Evolutionary conservation across 2,329 filamentous ascomycete species (phyloP).

Genomic region (Penicillium polonicum): DNA sequence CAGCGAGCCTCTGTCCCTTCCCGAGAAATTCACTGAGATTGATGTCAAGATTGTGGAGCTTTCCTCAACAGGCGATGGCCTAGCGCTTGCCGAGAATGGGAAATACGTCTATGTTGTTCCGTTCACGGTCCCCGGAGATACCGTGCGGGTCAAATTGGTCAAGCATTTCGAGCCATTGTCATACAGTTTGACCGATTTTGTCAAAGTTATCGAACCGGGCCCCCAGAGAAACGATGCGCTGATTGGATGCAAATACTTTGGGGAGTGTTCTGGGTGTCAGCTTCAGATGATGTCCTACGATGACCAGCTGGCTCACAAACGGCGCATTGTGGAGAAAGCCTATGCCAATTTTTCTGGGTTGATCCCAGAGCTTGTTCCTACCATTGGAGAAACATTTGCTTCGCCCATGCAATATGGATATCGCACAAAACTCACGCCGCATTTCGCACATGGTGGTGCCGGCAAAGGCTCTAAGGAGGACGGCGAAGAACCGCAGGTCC

Average conservation of each 20-base stretch:
- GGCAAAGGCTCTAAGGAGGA: conserved; percentile 50
- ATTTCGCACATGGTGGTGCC: conserved; percentile 74
- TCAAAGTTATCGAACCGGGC: conserved; percentile 73
- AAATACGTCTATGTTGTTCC: conserved; percentile 80
- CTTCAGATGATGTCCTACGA: conserved; percentile 94
- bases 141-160: conserved; percentile 73
- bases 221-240: conserved; percentile 73
- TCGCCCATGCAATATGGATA: conserved; percentile 91
- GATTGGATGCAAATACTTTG: conserved; percentile 82
- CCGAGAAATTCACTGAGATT: conserved; percentile 69
- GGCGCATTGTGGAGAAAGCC: conserved; percentile 82
- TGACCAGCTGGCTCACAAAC: conserved; percentile 83
- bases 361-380: conserved; percentile 69
- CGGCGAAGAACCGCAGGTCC: conserved; percentile 60
- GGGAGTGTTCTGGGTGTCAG: conserved; percentile 85
- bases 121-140: conserved; percentile 84
- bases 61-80: conserved; percentile 88
- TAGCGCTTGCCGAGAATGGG: conserved; percentile 69
- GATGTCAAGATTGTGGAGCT: conserved; percentile 78
- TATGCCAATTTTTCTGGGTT: conserved; percentile 89
- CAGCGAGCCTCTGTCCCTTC: conserved; percentile 44
- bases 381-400: conserved; percentile 78
- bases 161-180: conserved; percentile 64
- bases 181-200: conserved; percentile 77
- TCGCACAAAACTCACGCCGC: conserved; percentile 93